Evolutionary conservation across 176 grass and related monocot species (phyloP), one percentile per base, ranked within the genome.

Genomic region (Eleusine indica): DNA sequence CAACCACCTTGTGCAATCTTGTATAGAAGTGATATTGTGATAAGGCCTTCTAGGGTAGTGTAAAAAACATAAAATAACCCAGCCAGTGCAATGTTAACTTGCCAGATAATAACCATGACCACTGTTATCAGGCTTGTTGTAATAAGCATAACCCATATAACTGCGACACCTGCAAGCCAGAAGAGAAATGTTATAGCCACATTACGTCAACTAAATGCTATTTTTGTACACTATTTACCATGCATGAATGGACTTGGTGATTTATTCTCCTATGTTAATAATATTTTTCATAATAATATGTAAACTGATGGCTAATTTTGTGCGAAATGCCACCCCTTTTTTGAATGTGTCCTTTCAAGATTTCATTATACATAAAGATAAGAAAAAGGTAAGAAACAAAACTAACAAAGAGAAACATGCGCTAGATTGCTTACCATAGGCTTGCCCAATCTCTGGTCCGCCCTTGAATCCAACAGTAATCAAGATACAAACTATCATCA

Each of bases 71-170:
- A 86, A 82, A 91, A 97, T 28, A 67, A 14, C 22, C 70, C 67
- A n/a, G 83, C 87, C 60, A 83, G 1, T 73, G 75, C 48, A 19
- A 74, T 73, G 43, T 94, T 54, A 44, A 11, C 19, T 71, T 94
- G 42, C 94, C 89, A 90, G 8, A 97, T 86, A n/a, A 97, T 82
- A 43, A 90, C 54, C 91, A 94, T 97, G 29, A 94, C 90, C 40
- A 94, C 87, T 29, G 83, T 75, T 9, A 90, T 85, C 42, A 94
- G 73, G 29, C 58, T 66, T 42, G 94, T 97, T 71, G 94, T 97
- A 81, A 97, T 94, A 18, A 97, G 82, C 94, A 97, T 97, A 61
- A 97, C 94, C 89, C 86, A 97, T 78, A 97, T 97, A 77, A 97
- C 94, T 3, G 92, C 90, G 18, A 91, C 90, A 66, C 94, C 94